Evolutionary conservation across 2,329 filamentous ascomycete species (phyloP).

Genomic region (Tolypocladium tundrense): DNA sequence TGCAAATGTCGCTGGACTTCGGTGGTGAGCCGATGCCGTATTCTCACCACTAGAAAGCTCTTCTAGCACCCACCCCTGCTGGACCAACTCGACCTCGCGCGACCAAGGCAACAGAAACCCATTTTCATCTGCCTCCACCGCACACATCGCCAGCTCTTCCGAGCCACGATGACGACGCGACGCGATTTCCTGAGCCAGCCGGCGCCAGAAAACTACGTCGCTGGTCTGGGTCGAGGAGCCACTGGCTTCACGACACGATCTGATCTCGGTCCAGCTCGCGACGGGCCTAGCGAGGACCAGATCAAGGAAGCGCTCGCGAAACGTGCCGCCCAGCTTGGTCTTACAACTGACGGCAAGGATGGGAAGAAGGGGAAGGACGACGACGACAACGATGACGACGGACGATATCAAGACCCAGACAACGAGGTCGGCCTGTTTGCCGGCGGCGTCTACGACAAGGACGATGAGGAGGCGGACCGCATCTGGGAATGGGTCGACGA

Average conservation of each 20-base stretch:
- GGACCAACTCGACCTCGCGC: not conserved
- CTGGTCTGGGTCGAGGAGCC: slow-evolving; percentile 92
- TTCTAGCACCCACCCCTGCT: slow-evolving; percentile 1
- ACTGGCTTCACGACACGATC: slow-evolving; percentile 97
- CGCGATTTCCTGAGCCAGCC: slow-evolving; percentile 82
- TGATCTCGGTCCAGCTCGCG: slow-evolving; percentile 86
- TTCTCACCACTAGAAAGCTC: not conserved
- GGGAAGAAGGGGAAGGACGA: slow-evolving; percentile 63
- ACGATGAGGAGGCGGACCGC: slow-evolving; percentile 93
- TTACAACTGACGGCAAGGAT: slow-evolving; percentile 57
- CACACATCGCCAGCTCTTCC: slow-evolving; percentile 3
- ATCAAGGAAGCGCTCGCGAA: slow-evolving; percentile 97
- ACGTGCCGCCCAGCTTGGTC: slow-evolving; percentile 74
- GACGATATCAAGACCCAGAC: slow-evolving; percentile 88
- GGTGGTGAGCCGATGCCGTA: not conserved
- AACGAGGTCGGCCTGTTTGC: slow-evolving; percentile 95
- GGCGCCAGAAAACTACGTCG: slow-evolving; percentile 81
- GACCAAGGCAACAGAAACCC: not conserved
- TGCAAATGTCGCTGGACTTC: not conserved
- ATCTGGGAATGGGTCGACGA: slow-evolving; percentile 96
- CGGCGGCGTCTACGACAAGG: slow-evolving; percentile 89
- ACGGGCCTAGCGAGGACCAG: slow-evolving; percentile 93
- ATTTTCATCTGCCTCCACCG: not conserved
- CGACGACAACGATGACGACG: slow-evolving; percentile 66
- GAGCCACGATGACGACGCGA: slow-evolving; percentile 45